Base-by-base conservation (phyloP, 2,329 filamentous ascomycete genomes). In the Pseudogymnoascus sp. region DNA sequence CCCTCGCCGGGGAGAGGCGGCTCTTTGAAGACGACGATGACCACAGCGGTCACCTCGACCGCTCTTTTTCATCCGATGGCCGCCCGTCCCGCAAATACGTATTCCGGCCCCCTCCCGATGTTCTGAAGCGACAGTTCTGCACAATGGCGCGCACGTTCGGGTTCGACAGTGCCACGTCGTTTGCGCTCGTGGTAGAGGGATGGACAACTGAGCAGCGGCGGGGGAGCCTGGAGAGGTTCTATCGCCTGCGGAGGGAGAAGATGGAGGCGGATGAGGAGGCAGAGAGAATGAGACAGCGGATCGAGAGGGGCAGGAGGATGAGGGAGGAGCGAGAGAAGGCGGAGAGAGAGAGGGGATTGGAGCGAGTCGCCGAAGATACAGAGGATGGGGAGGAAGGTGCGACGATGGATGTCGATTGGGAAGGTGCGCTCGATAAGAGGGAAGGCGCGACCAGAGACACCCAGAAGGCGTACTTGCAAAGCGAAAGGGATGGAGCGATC, bases 121-220 rank as follows among this genome's bases (percentile, higher is more conserved):
- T 97, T 7, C 85, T 86, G 75, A 81, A 82, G 61, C 82, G 93
- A 16, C 93, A 97, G 70, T 96, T 99, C 70, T 96, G 92, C 75
- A 89, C 87, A 25, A 96, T 97, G 90, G 91, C 92, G 1, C 83
- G 81, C 69, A 84, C 85, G 62, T 90, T 91, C 73, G 91, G 90
- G 0, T 96, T 91, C 71, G 78, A 81, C 1, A 88, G 84, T 71
- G 87, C 88, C 1, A 89, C 86, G 0, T 89, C 95, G 65, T 97
- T 97, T 80, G 95, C 93, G 3, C 78, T 97, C 38, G 86, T 92
- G 12, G 93, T 97, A 2, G 95, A 97, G 75, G 84, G 87, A 12
- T 96, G 92, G 90, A 96, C 90, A 52, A 90, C 93, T 73, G 90
- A 89, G 70, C 83, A 95, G 76, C 79, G 93, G 70, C 82, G 89